These are phyloP conservation scores for Cubamyces sp. DNA, from an alignment of 768 basidiomycete species.

Conservation along the genomic window DNA sequence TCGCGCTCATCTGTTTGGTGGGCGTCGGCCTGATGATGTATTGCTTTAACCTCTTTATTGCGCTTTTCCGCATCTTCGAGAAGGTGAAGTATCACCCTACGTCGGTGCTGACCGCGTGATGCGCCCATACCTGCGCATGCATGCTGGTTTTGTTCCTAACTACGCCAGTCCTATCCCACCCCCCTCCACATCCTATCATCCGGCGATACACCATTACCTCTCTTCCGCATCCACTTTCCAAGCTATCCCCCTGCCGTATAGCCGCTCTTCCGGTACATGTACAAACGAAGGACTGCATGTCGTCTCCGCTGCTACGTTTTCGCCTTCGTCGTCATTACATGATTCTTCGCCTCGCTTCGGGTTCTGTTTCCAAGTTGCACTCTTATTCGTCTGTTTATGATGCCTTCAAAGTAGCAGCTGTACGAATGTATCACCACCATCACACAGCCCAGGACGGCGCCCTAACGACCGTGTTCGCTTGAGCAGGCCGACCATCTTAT, in stretches of 20 bases:
- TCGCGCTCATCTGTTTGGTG: constrained; percentile 78
- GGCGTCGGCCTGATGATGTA: constrained; percentile 79
- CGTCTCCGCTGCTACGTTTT: neutral
- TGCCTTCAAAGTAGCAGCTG: constrained; percentile 10
- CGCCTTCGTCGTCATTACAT: neutral
- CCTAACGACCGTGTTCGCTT: constrained; percentile 3
- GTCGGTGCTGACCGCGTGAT: constrained; percentile 15
- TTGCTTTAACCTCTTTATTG: constrained; percentile 83
- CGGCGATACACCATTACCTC: constrained; percentile 11
- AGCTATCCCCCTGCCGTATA: neutral
- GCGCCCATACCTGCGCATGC: neutral
- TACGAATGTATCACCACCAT: constrained; percentile 17
- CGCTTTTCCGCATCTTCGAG: constrained; percentile 85
- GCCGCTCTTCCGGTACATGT: neutral
- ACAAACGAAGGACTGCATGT: constrained; percentile 1
- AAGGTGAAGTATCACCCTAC: constrained; percentile 71
- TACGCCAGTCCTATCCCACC: neutral
- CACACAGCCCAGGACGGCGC: neutral
- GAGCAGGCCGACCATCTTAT: neutral
- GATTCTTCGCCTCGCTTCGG: too few species aligned
- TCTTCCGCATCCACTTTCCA: neutral
- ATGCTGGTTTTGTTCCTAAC: neutral
- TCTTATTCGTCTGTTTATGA: neutral
- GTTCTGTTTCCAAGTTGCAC: neutral
- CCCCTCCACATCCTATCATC: neutral